Conservation (phyloP, 768 basidiomycete species). For the Tubosaeta brunneosetosa region DNA sequence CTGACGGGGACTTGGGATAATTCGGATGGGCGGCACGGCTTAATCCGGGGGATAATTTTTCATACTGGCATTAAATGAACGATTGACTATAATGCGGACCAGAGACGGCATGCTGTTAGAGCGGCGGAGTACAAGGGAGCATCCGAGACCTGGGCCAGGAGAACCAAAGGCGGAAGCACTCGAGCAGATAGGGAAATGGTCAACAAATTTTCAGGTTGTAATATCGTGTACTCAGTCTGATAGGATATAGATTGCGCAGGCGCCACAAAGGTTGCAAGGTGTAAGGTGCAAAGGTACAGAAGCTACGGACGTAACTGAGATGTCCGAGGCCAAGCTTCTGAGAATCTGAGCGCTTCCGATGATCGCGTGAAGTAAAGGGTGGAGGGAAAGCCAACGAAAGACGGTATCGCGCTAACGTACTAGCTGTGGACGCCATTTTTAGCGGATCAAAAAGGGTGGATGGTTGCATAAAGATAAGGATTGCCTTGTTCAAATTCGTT, state of each 20-base stretch:
- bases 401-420: conserved; percentile 14
- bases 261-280: conserved; percentile 29
- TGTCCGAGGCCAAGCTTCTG: conserved; percentile 33
- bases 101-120: conserved; percentile 15
- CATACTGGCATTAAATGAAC: conserved; percentile 15
- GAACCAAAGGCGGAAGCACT: conserved; percentile 21
- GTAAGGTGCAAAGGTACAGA: conserved; percentile 20
- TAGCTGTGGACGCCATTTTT: conserved; percentile 12
- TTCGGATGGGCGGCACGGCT: conserved; percentile 7
- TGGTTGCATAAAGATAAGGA: conserved; percentile 19
- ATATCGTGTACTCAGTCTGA: conserved; percentile 11
- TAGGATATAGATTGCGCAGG: conserved; percentile 14
- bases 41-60: conserved; percentile 10
- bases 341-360: conserved; percentile 26
- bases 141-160: conserved; percentile 14
- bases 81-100: conserved; percentile 15
- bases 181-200: conserved; percentile 15
- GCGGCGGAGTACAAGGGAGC: conserved; percentile 21
- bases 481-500: conserved; percentile 7
- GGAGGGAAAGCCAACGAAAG: conserved; percentile 6
- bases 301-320: conserved; percentile 32
- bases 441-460: conserved; percentile 17
- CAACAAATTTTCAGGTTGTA: conserved; percentile 8
- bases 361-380: conserved; percentile 19
- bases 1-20: conserved; percentile 17